Conservation (phyloP, 2,329 filamentous ascomycete genomes). For the Raffaelea arxii region DNA sequence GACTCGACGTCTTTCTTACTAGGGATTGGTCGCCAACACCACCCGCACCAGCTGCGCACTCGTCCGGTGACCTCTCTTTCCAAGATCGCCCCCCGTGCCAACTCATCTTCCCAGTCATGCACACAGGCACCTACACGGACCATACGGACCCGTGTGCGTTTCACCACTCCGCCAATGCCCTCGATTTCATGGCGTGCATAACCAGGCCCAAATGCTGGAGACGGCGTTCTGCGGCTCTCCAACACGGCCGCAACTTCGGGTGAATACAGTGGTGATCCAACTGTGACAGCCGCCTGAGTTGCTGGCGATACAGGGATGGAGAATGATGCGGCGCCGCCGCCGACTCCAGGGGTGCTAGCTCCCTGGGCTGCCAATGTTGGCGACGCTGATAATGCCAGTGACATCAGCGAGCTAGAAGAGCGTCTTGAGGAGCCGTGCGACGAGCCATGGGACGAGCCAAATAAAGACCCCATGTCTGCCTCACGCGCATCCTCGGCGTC, state of each 20-base stretch:
- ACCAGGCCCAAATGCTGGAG: slow-evolving; percentile 51
- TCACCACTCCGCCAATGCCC: slow-evolving; percentile 79
- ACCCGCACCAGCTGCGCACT: slow-evolving; percentile 79
- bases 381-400: slow-evolving; percentile 3
- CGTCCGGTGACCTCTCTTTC: slow-evolving; percentile 58
- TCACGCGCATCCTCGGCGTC: slow-evolving; percentile 65
- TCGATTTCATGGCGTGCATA: slow-evolving; percentile 85
- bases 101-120: slow-evolving; percentile 75
- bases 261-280: slow-evolving; percentile 12
- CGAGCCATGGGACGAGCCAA: slow-evolving; percentile 9
- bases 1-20: slow-evolving; percentile 34
- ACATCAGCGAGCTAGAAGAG: slow-evolving; percentile 6
- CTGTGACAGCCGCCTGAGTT: slow-evolving; percentile 11
- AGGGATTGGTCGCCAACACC: slow-evolving; percentile 73
- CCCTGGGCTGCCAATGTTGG: slow-evolving; percentile 4
- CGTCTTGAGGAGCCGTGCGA: slow-evolving; percentile 7
- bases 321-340: slow-evolving; percentile 7
- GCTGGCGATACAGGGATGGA: slow-evolving; percentile 10
- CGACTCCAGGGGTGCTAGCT: neutral
- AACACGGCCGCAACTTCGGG: slow-evolving; percentile 12
- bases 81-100: slow-evolving; percentile 54
- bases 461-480: too few relatives aligned
- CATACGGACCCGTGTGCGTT: slow-evolving; percentile 78
- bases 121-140: slow-evolving; percentile 76
- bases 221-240: slow-evolving; percentile 28